phyloP scores from a whole-genome alignment of 768 basidiomycete genomes.

The Mycena floridula region DNA sequence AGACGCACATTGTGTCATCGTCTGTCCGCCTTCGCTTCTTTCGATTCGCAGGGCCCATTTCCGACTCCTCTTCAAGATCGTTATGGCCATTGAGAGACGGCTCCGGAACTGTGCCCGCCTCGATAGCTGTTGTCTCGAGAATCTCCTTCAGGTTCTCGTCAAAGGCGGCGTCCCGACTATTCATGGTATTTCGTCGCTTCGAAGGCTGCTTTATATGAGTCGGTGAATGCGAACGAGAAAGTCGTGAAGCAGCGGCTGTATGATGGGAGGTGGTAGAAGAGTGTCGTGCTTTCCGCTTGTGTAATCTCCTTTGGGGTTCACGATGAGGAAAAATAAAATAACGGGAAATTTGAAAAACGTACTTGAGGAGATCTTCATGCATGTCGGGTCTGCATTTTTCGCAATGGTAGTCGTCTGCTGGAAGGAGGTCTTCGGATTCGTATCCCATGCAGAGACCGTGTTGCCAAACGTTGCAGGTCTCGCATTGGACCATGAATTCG shows the following conservation, averaged over 20 bases:
- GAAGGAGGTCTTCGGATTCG: conserved; percentile 67
- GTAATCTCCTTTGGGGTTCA: conserved; percentile 31
- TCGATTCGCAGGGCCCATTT: conserved; percentile 31
- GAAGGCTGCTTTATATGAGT: conserved; percentile 56
- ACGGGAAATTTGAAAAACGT: conserved; percentile 23
- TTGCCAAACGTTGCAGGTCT: conserved; percentile 97
- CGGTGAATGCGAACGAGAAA: conserved; percentile 75
- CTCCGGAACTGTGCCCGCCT: conserved; percentile 51
- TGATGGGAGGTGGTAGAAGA: conserved; percentile 60
- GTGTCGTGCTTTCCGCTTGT: conserved; percentile 51
- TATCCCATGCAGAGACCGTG: conserved; percentile 96
- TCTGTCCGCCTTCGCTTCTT: conserved; percentile 74
- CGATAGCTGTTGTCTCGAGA: conserved; percentile 68
- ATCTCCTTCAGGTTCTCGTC: conserved; percentile 82
- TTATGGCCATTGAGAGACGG: conserved; percentile 30
- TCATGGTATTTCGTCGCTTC: conserved; percentile 95
- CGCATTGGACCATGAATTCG: conserved; percentile 97
- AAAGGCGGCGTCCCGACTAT: conserved; percentile 90
- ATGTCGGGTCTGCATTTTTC: conserved; percentile 87
- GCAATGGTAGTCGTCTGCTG: conserved; percentile 85
- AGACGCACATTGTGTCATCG: conserved; percentile 63
- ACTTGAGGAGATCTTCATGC: conserved; percentile 81
- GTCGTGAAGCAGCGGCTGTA: conserved; percentile 45
- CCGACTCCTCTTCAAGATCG: conserved; percentile 44
- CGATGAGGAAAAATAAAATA: conserved; percentile 12